Evolutionary conservation across 106 monocot species (phyloP), one percentile per base, ranked within the genome.

Genomic region (Dioscorea dumetorum): DNA sequence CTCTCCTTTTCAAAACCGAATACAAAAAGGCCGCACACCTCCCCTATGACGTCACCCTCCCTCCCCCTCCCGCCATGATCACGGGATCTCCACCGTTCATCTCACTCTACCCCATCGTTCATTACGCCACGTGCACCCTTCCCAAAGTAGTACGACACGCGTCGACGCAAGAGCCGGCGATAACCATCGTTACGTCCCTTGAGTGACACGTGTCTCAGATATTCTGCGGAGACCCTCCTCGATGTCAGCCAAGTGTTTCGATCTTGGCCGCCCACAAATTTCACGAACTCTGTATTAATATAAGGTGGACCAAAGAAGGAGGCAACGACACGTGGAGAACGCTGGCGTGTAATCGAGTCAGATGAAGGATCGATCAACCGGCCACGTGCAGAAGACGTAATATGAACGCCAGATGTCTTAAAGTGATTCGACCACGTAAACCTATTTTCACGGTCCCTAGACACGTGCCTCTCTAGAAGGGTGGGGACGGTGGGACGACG

Each of bases 301-400:
- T 41, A 41, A 8, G 41, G 41, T 41, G 41, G 41, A 41, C 41
- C 41, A 41, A 41, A 41, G 41, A 6, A 41, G 41, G 41, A 41
- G 41, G 41, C 41, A 41, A 4, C 54, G 54, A 56, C 54, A 56
- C 54, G 54, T 56, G 54, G 54, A 18, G 5, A 19, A 4, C 15
- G 54, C 54, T 56, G 54, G 54, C 54, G 54, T 56, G 54, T 56
- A 56, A 16, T 56, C 54, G 2, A 56, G 54, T 56, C 54, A 56
- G 54, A 56, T 56, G 10, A 8, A 41, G 41, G 41, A 41, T 10
- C 0, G 41, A 0, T 41, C 2, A 41, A 10, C 9, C 41, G 41
- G 41, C 41, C 41, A 41, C 41, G 41, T 41, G 41, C 41, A 5
- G 41, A 8, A 41, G 41, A 41, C 6, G 10, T 8, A 0, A 10